Percentiles rank a stretch among this genome's conserved stretches.
Evolutionary conservation across 768 basidiomycete species (phyloP).

Genomic region (Suillus hirtellus): DNA sequence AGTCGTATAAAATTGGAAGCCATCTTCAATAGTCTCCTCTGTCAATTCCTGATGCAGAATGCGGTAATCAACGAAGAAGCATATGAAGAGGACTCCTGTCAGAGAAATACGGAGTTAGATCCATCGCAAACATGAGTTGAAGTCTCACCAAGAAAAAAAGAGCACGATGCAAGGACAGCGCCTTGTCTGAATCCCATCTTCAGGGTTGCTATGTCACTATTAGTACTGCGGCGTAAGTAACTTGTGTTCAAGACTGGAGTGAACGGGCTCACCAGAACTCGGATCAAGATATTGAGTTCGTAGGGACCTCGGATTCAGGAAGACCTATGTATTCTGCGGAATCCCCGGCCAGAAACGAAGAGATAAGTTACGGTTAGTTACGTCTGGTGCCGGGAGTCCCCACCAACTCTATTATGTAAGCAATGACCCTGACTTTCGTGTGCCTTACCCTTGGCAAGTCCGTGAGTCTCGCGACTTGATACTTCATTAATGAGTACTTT

Average conservation of each 20-base stretch:
- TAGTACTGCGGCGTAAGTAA: not conserved
- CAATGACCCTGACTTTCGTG: not conserved
- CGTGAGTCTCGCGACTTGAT: not conserved
- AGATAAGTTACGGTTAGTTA: not conserved
- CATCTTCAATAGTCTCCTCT: slow-evolving; percentile 68
- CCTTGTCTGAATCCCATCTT: slow-evolving; percentile 88
- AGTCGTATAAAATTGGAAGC: slow-evolving; percentile 86
- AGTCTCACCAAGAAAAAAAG: slow-evolving; percentile 85
- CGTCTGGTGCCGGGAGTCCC: slow-evolving; percentile 3
- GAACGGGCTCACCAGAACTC: not conserved
- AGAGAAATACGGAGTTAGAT: slow-evolving; percentile 19
- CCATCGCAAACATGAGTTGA: slow-evolving; percentile 18
- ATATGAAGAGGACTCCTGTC: slow-evolving; percentile 79
- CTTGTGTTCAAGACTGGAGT: not conserved
- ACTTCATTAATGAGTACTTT: not conserved
- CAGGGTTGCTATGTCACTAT: not conserved
- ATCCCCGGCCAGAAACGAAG: not conserved
- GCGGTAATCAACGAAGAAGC: slow-evolving; percentile 85
- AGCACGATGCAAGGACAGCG: slow-evolving; percentile 82
- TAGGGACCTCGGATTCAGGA: not conserved
- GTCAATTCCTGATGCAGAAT: slow-evolving; percentile 72
- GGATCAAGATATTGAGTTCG: not conserved
- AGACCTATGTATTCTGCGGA: not conserved
- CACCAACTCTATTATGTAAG: not conserved
- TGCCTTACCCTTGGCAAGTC: slow-evolving; percentile 1